phyloP scores from a whole-genome alignment of 345 rosid genomes.

The Euphorbia lathyris region DNA sequence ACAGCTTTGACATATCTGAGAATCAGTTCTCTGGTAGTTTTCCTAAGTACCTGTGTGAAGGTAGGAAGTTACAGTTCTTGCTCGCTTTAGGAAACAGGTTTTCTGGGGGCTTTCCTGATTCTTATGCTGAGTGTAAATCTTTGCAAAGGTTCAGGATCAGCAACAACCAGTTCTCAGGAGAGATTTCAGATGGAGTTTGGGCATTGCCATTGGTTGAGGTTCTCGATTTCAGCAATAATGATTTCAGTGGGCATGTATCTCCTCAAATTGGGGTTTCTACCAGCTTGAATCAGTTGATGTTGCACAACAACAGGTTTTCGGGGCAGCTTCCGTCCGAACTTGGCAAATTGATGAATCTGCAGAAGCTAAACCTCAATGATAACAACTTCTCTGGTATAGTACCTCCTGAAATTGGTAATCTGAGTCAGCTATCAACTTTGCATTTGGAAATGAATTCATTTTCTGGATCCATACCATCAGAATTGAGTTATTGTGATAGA shows the following conservation, averaged over 20 bases:
- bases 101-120: constrained; percentile 60
- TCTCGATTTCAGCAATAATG: constrained; percentile 66
- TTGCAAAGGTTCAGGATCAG: constrained; percentile 58
- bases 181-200: constrained; percentile 62
- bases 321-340: constrained; percentile 59
- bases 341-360: constrained; percentile 48
- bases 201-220: constrained; percentile 52
- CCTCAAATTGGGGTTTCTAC: constrained; percentile 44
- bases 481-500: constrained; percentile 43
- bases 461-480: constrained; percentile 55
- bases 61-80: constrained; percentile 37
- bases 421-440: constrained; percentile 58
- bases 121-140: constrained; percentile 65
- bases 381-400: constrained; percentile 59
- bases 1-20: constrained; percentile 73
- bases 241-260: constrained; percentile 59
- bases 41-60: constrained; percentile 65
- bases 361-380: constrained; percentile 56
- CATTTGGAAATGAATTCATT: constrained; percentile 67
- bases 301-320: constrained; percentile 64
- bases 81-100: constrained; percentile 65
- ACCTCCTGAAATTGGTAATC: constrained; percentile 49
- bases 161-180: constrained; percentile 55
- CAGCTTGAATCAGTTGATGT: constrained; percentile 45
- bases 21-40: constrained; percentile 69